Base-by-base conservation (phyloP, 2,329 filamentous ascomycete genomes). In the Botryosphaeria dothidea region DNA sequence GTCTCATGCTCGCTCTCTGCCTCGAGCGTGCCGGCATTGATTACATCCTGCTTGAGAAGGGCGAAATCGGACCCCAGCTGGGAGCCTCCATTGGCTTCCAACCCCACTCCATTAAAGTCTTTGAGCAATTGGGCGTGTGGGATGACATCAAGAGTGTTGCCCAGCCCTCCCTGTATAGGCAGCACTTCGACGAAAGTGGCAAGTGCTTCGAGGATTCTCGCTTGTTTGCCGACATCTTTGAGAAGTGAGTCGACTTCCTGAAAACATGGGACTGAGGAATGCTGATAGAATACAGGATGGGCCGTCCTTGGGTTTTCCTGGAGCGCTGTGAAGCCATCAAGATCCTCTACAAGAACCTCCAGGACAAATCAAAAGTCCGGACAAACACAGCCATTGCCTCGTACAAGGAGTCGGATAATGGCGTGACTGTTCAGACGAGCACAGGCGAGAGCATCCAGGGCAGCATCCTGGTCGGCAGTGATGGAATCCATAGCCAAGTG, bases 41-140 rank as follows among this genome's bases (percentile, higher is more conserved):
- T 51, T 72, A 64, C 52, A 29, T 72, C 21, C 65, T 74, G 31
- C 66, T 74, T 15, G 72, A 74, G 64, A 70, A 70, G 29, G 48
- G 57, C 6, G 48, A 69, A 21, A 69, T 72, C 11, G 66, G 69
- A 1, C 70, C 71, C 1, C 13, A 70, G 15, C 62, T 67, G 43
- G 71, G 72, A 3, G 71, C 72, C 17, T 69, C 68, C 13, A 62
- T 73, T 34, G 68, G 67, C 6, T 63, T 73, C 49, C 70, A 65
- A 34, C 72, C 71, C 27, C 66, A 66, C 38, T 67, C 66, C 21
- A 62, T 56, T 15, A 69, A 71, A 21, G 65, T 73, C 29, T 67
- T 73, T 13, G 71, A 73, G 48, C 71, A 73, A 15, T 67, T 72
- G 21, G 71, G 70, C 15, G 66, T 49, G 15, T 51, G 43, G 43